A percentile compares a stretch with the other conserved stretches of the same genome.
phyloP scores from a whole-genome alignment of 1,284 basidiomycete genomes.

The Apiotrichum veenhuisii region DNA sequence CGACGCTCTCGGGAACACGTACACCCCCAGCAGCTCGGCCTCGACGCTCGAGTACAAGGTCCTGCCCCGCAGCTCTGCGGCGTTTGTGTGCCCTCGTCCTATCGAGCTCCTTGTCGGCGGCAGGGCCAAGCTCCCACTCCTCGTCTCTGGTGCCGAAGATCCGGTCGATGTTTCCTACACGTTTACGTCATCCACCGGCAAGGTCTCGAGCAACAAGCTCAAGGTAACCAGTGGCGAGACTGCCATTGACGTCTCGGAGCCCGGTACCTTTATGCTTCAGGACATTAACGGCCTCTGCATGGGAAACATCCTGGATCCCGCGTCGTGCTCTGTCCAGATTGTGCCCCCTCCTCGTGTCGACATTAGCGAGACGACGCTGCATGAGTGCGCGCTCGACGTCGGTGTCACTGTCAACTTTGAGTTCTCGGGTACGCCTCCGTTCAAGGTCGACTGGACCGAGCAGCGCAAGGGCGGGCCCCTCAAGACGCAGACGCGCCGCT shows the following conservation, averaged over 20 bases:
- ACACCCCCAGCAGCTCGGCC: conserved; percentile 28
- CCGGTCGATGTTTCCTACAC: conserved; percentile 27
- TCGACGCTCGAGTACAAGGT: conserved; percentile 63
- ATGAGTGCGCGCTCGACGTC: conserved; percentile 91
- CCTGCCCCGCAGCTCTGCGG: conserved; percentile 67
- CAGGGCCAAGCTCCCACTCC: conserved; percentile 27
- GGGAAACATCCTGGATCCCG: conserved; percentile 76
- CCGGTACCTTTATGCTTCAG: conserved; percentile 79
- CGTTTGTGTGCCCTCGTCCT: conserved; percentile 70
- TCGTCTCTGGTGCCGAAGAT: conserved; percentile 20
- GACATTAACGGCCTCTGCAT: conserved; percentile 70
- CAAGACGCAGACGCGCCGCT: conserved; percentile 56
- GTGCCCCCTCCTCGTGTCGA: conserved; percentile 72
- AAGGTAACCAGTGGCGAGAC: conserved; percentile 54
- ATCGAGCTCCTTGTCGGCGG: conserved; percentile 63
- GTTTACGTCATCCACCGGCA: conserved; percentile 20
- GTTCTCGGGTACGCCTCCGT: conserved; percentile 84
- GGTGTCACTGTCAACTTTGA: conserved; percentile 84
- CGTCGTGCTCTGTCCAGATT: conserved; percentile 68
- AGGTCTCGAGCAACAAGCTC: conserved; percentile 30
- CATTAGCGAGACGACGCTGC: conserved; percentile 83
- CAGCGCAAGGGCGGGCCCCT: conserved; percentile 66
- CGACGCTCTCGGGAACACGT: conserved; percentile 54
- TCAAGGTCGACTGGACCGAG: conserved; percentile 72
- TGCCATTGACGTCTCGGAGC: conserved; percentile 58